Evolutionary conservation across 2,329 filamentous ascomycete genomes (phyloP).

Genomic region (Dactylella cylindrospora): DNA sequence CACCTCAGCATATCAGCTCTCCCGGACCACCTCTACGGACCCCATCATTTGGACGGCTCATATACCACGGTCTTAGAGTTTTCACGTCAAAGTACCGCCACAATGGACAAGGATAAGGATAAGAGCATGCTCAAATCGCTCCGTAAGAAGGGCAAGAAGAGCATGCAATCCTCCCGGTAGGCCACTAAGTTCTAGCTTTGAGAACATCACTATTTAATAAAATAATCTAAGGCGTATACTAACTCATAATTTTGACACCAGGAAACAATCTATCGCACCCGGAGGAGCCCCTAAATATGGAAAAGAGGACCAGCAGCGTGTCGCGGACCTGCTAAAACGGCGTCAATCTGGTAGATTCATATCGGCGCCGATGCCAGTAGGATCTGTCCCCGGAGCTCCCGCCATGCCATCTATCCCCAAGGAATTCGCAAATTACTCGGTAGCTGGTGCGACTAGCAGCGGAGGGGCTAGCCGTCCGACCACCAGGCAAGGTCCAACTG

Average conservation of each 20-base stretch:
- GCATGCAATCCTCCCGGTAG: too few species aligned
- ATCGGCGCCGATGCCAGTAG: slow-evolving; percentile 64
- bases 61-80: too few species aligned
- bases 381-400: slow-evolving; percentile 72
- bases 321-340: slow-evolving; percentile 84
- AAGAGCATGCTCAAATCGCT: too few species aligned
- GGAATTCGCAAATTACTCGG: slow-evolving; percentile 61
- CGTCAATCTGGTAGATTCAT: slow-evolving; percentile 86
- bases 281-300: slow-evolving; percentile 43
- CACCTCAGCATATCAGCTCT: too few species aligned
- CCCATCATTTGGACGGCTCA: too few species aligned
- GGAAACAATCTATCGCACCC: slow-evolving; percentile 22
- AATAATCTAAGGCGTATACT: too few species aligned
- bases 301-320: slow-evolving; percentile 53
- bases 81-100: too few species aligned
- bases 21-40: too few species aligned
- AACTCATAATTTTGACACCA: slow-evolving; percentile 31
- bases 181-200: too few species aligned
- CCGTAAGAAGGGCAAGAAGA: too few species aligned
- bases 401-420: slow-evolving; percentile 60
- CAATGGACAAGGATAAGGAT: too few species aligned
- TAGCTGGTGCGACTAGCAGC: slow-evolving; percentile 61
- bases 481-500: slow-evolving; percentile 54
- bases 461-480: slow-evolving; percentile 55
- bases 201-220: too few species aligned